Evolutionary conservation across 352 stramenopile genomes (phyloP), one percentile per base, ranked within the genome.

Genomic region (Pythium rhizo-oryzae): DNA sequence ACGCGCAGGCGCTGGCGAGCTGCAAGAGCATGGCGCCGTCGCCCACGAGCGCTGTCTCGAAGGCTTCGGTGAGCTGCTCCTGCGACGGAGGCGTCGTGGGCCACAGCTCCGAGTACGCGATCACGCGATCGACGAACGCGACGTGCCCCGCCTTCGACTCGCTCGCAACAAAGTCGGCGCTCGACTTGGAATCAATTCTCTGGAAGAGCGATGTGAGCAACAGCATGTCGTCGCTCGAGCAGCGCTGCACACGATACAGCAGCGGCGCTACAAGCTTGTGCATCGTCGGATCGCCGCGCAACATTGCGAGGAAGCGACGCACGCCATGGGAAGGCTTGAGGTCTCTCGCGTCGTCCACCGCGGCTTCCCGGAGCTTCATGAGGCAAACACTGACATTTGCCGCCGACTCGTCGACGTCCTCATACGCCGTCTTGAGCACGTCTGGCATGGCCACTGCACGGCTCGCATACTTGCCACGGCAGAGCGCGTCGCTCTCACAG

Each of bases 21-120:
- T 69, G 52, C 4, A 23, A 25, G 1, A 50, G 9, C 43, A 69
- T 62, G 1, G 13, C n/a, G 15, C 62, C 62, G n/a, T 41, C 54
- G 16, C 43, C 46, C 23, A 62, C 52, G 1, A 62, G 62, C 39
- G 53, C 33, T 1, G 13, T 49, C 30, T 62, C 53, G 21, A 62
- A 69, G 7, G 33, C 21, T 8, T 23, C 18, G 6, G 35, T 16
- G 1, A 69, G 30, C 23, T 49, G 12, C 2, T 57, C 28, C 15
- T 23, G 52, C 7, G 52, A 57, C 30, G 43, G 53, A 1, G 28
- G 28, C 28, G 62, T 33, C 37, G 18, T 58, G 8, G 62, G 62
- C 62, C 62, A 69, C 18, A 69, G 49, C 33, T 69, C 62, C 39
- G 62, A 69, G 53, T 25, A 69, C 23, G 41, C 41, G 19, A 69